Evolutionary conservation across 1,284 basidiomycete genomes (phyloP), one percentile per base, ranked within the genome.

Genomic region (Stygiomarasmius scandens): DNA sequence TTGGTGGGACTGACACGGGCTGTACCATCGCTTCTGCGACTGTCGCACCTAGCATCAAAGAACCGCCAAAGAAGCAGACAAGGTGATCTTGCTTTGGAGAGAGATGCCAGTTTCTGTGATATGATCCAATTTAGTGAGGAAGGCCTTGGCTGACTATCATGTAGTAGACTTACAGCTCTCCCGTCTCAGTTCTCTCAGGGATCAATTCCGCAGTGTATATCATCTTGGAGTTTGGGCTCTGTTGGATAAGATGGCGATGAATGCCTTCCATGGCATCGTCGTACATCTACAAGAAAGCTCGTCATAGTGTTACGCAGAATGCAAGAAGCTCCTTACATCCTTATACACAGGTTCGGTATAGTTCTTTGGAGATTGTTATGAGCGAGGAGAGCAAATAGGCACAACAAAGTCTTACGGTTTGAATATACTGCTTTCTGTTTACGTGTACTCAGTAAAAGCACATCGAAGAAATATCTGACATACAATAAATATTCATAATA

Each of bases 51-150:
- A 98, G 83, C 81, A 98, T 89, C 64, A 98, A 83, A 1, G 92
- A 91, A 4, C 95, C 95, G 34, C 90, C 95, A 47, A 98, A 76
- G 85, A 98, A 98, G 74, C 96, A 98, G 1, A 94, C 95, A 20
- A 98, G 84, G 71, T 98, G 96, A 70, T 98, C 96, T 76, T 98
- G 96, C 72, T 97, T 96, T 14, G 91, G 90, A 1, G 82, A 77
- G 14, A 91, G 75, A 23, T 80, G 78, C 91, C 90, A 94, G 52
- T 75, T 72, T 27, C 90, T 92, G 25, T n/a, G 11, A 38, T 2
- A 32, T 16, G 12, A 32, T 32, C 29, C 29, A n/a, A n/a, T n/a
- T 32, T 32, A 32, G 29, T 56, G 24, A 20, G 49, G 54, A 34
- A 49, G 20, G 25, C 29, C 12, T 12, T 12, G 5, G 29, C 12